Evolutionary conservation across 805 yeast genomes (phyloP), one percentile per base, ranked within the genome.

Genomic region (Pichia cabralensis): DNA sequence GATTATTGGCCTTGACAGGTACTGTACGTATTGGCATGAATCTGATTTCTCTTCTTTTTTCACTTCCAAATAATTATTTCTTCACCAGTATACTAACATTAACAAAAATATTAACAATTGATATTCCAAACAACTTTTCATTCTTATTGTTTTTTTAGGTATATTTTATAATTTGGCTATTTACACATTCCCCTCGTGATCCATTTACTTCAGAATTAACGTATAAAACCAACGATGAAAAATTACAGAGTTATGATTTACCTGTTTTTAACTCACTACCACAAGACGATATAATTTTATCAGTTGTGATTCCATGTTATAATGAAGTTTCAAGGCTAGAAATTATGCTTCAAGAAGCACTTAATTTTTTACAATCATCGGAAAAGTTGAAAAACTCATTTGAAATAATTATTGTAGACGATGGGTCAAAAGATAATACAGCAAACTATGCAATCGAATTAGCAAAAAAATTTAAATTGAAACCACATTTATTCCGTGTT

Each of bases 281-380:
- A 51, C 33, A 32, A 41, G 64, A 62, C 24, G 63, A 54, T 3
- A 64, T 81, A 17, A 69, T 69, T 22, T 48, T 89, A 28, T 74
- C 92, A 18, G 78, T 92, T 18, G 86, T 92, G 6, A 73, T 92
- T 6, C 98, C 98, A n/a, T 85, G 96, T 53, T 92, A 71, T 51
- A 92, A 92, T 52, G 98, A 92, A 56, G 76, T 80, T 1, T 55
- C 62, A 11, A 67, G 98, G 35, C 67, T 92, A 40, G 69, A 71
- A 22, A 53, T 59, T 26, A 83, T 84, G 92, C 59, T 84, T 26
- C 74, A 70, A 33, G 95, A 84, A 36, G 65, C 83, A 1, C 64
- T 82, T 22, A 68, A 54, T 3, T 73, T 68, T 44, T 60, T 89
- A 40, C 51, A 64, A 25, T 21, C 18, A 19, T 31, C 31, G 15